Evolutionary conservation across 352 stramenopile genomes (phyloP), one percentile per base, ranked within the genome.

Genomic region (Salisapilia sapeloensis): DNA sequence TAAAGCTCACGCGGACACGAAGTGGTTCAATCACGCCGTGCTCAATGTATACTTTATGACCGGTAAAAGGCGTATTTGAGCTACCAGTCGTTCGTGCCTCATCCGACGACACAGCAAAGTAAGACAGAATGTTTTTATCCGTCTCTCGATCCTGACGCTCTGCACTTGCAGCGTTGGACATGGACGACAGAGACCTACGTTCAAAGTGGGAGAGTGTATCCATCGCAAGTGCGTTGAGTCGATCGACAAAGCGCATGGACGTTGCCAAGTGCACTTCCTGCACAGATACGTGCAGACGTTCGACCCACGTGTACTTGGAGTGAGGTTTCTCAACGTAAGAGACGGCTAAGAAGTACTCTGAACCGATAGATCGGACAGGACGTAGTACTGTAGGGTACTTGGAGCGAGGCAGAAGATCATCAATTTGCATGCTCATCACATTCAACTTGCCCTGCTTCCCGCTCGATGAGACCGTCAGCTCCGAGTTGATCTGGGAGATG

Each of bases 161-260:
- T 15, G 47, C 40, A 3, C 53, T 48, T 18, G 62, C 55, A 12
- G 51, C 40, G 4, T 40, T 44, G 9, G 70, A 76, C 2, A 46
- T 54, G 6, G 50, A 58, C 15, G 64, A 56, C 3, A 76, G 55
- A 16, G 67, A 76, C 15, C 56, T 66, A 27, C 58, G 57, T 32
- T 74, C 46, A 34, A 89, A 84, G 37, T 89, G 74, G 2, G 64
- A 46, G 1, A 75, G 38, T 4, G 69, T 84, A 39, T 83, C 65
- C 13, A 62, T 53, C 11, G 63, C 42, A 13, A 87, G 36, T 6
- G 38, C 51, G 40, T 75, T 62, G 9, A 89, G 35, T 2, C 74
- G 60, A 43, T 85, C 56, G 6, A 89, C 57, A 35, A 89, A 89
- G 16, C 51, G 57, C 74, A 85, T 86, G 1, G 72, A 81, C 6